These are phyloP conservation scores for Cyclotella choctawhatcheeana DNA, from an alignment of 108 stramenopile genomes.

Conservation along the genomic window DNA sequence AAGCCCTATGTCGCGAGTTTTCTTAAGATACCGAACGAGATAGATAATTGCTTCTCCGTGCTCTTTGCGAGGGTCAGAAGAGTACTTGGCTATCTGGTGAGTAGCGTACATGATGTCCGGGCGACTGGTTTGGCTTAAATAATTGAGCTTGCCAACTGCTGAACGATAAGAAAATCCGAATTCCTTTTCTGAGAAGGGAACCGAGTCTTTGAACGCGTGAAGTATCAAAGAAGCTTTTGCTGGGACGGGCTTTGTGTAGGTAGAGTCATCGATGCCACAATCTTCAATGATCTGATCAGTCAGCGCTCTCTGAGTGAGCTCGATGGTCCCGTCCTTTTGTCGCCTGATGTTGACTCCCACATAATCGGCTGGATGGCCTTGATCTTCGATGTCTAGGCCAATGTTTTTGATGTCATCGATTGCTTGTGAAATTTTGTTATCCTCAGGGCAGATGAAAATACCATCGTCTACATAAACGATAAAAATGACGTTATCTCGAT, in stretches of 20 bases:
- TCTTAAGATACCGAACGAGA: conserved; percentile 10
- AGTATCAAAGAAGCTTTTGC: not conserved
- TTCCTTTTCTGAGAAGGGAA: not conserved
- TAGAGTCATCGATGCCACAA: not conserved
- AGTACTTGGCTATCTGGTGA: conserved; percentile 50
- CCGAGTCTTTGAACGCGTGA: not conserved
- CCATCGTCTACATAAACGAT: not conserved
- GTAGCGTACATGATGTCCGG: conserved; percentile 50
- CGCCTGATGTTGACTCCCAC: not conserved
- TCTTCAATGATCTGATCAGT: not conserved
- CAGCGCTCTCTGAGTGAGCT: not conserved
- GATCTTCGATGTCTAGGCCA: not conserved
- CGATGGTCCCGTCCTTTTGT: not conserved
- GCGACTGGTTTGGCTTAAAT: conserved; percentile 31
- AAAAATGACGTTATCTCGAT: not conserved
- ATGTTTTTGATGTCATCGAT: not conserved
- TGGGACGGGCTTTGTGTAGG: conserved; percentile 1
- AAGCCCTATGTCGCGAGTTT: not conserved
- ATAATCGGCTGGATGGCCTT: not conserved
- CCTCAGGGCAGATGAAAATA: not conserved
- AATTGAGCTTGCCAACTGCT: conserved; percentile 56
- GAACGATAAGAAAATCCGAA: conserved; percentile 31
- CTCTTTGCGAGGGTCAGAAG: conserved; percentile 27
- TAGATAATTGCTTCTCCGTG: conserved; percentile 34
- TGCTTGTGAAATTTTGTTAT: not conserved